Base-by-base conservation (phyloP, 129 eudicot species). In the Helianthus tuberosus region DNA sequence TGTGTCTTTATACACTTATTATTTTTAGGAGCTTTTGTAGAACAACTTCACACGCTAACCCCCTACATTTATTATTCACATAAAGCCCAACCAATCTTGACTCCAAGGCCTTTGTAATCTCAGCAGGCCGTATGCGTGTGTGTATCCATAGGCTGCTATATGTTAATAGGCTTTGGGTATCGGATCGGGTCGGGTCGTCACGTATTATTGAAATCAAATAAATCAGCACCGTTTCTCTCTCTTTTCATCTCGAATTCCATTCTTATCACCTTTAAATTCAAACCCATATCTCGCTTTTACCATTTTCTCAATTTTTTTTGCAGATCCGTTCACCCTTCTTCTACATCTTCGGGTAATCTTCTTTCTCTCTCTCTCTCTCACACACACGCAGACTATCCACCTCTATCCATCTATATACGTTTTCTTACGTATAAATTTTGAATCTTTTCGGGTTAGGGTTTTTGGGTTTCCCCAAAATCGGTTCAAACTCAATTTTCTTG, bases 241-340 rank as follows among this genome's bases (percentile, higher is more conserved):
- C 69, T 5, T 4, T 48, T 64, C 79, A 15, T 75, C 73, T 69
- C n/a, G 15, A 35, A 54, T 75, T 75, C 72, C 2, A 29, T 29
- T 29, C 66, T 77, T 67, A 77, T 77, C 81, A 77, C 54, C 75
- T 68, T 77, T 68, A 68, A 77, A 77, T 73, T 59, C 81, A 41
- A 68, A 69, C 69, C 25, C 75, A 77, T 49, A 50, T 57, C 64
- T 39, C 63, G 38, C 7, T 58, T 66, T 75, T 29, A 12, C 51
- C 11, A 5, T 41, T 41, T 41, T 41, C 9, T 9, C 46, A 41
- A 6, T 6, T 41, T 41, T 59, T 67, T 76, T 67, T 17, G 50
- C 69, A 76, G 80, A 76, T 76, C 80, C 44, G 13, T 75, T 57
- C 73, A n/a, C 17, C 65, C 46, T 39, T 50, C 20, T 65, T 7